Base-by-base conservation (phyloP, 1,139 yeast species). In the Schizosaccharomyces versatilis region DNA sequence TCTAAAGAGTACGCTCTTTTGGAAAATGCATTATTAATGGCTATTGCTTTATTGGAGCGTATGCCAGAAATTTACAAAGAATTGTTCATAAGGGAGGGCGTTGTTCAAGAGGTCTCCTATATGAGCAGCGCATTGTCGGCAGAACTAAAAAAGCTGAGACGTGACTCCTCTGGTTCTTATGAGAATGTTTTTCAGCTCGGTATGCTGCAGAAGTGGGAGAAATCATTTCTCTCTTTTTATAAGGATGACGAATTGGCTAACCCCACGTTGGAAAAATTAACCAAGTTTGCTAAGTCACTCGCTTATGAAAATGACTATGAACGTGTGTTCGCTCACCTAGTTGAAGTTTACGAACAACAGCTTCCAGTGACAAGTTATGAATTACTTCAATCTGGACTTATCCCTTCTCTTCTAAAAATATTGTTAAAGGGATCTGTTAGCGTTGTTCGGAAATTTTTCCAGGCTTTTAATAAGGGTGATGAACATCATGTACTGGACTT, bases 51-150 rank as follows among this genome's bases (percentile, higher is more conserved):
- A 54, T 66, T 78, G 0, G 65, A 66, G 5, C 72, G 73, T 57
- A 68, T 75, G 10, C 75, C 80, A 0, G 67, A 66, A 1, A 59
- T 66, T 0, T 78, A 74, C 55, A 64, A 78, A 10, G 63, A 67
- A 0, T 71, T 72, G 6, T 78, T 85, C 59, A 82, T 76, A 61
- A 74, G 84, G 57, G 93, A 85, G 61, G 95, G 95, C 0, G 67
- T 82, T 32, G 68, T 82, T 9, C 70, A 73, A 15, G 88, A 83
- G 62, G 68, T 76, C 3, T 60, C 58, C 32, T 55, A 54, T 14
- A 55, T 63, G 36, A 56, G 38, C 19, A 15, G 14, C 9, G 36
- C 53, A n/a, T 38, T 36, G n/a, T 14, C 38, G 24, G 19, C 53
- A 12, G 44, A 41, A 55, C 53, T 48, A 48, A 47, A 38, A 54